Base-by-base conservation (phyloP, 805 yeast species). In the Starmera amethionina region DNA sequence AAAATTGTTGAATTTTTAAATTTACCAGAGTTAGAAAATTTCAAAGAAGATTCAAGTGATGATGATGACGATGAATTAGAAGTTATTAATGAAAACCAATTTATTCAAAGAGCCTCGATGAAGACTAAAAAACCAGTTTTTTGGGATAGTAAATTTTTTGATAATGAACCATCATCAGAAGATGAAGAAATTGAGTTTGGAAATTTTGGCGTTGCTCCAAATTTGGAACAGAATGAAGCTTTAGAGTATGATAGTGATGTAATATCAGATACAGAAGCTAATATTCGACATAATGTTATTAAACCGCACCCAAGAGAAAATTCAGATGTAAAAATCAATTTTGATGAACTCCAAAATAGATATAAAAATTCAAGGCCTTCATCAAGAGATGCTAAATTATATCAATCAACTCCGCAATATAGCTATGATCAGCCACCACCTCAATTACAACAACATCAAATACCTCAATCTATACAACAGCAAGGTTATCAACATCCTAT, bases 341-440 rank as follows among this genome's bases (percentile, higher is more conserved):
- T 22, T 22, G 27, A 22, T 22, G 27, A 22, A 22, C 27, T 22
- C 5, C 27, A 22, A 22, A 22, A 22, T 8, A 22, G 27, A 22
- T 22, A 22, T 22, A 22, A 22, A 22, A 22, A 22, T 11, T 13
- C 32, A 13, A 30, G 12, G 5, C 14, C 14, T 14, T n/a, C 16
- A 32, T 32, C 12, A 14, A 22, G 27, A 5, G 30, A 30, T 11
- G 25, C 8, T 14, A 29, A 31, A 9, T 9, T 9, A 5, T 30
- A 31, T 9, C 22, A 22, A 25, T 12, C 30, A 4, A 19, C 11
- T 22, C 52, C 45, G 25, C 52, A 48, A 34, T 48, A 40, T 30
- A 46, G 43, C 22, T 38, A 35, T 33, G 39, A 33, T 32, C 41
- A 39, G 35, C 50, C 40, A 32, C 46, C 34, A n/a, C 51, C 42